phyloP scores from a whole-genome alignment of 345 rosid species.

The Heritiera littoralis region DNA sequence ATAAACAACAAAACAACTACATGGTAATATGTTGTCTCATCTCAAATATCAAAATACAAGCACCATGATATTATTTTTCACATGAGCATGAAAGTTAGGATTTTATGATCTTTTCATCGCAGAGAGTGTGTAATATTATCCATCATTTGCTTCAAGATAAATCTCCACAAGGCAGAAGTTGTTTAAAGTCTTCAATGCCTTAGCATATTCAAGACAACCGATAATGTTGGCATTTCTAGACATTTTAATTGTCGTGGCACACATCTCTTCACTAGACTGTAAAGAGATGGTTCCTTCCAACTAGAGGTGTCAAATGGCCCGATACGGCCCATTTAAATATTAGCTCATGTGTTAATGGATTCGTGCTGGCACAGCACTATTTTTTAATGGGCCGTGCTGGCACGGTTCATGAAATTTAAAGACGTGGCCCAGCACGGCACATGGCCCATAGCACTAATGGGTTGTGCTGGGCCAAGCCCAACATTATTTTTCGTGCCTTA shows the following conservation, averaged over 20 bases:
- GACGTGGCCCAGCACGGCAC: no score
- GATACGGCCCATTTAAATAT: no score
- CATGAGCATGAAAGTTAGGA: background rate
- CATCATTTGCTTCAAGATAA: background rate
- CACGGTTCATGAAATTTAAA: no score
- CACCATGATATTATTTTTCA: background rate
- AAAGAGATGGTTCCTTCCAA: slow-evolving; percentile 2
- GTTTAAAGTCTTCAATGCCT: background rate
- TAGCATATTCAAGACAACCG: background rate
- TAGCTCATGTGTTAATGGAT: no score
- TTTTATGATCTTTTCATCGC: background rate
- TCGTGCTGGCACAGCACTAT: no score
- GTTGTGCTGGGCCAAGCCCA: no score
- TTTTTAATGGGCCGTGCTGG: no score
- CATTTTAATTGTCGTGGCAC: background rate
- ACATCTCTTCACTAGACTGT: background rate
- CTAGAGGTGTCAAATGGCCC: no score
- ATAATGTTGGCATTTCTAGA: background rate
- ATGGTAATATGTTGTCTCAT: background rate
- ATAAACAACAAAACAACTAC: background rate
- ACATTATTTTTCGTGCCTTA: no score
- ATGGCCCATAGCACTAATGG: no score
- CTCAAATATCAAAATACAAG: background rate
- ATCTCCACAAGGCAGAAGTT: background rate
- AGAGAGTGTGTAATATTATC: background rate